phyloP scores from a whole-genome alignment of 1,284 basidiomycete species.

The Moesziomyces aphidis region DNA sequence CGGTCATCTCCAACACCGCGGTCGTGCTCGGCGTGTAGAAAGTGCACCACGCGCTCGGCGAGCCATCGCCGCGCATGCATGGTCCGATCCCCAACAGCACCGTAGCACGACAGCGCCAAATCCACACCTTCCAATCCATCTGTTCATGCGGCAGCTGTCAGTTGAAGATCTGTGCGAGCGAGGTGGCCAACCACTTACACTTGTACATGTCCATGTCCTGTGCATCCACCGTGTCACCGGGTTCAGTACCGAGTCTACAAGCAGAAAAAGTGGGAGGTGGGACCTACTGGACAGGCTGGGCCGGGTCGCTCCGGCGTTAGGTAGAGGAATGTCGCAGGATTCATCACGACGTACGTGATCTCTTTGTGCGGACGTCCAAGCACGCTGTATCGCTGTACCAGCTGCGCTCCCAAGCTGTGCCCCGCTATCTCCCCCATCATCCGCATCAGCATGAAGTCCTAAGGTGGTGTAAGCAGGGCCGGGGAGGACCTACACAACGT shows the following conservation, averaged over 20 bases:
- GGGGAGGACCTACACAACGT: constrained; percentile 31
- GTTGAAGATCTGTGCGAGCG: not conserved
- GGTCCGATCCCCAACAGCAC: not conserved
- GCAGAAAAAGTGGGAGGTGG: not conserved
- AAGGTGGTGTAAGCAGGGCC: not conserved
- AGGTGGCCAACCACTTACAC: constrained; percentile 17
- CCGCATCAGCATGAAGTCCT: not conserved
- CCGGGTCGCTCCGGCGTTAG: constrained; percentile 18
- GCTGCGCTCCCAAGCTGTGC: constrained; percentile 45
- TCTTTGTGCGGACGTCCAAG: constrained; percentile 8
- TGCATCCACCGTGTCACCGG: not conserved
- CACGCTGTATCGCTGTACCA: constrained; percentile 43
- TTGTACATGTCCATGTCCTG: constrained; percentile 50
- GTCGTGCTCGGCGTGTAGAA: constrained; percentile 33
- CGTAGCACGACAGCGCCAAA: constrained; percentile 9
- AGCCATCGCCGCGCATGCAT: constrained; percentile 7
- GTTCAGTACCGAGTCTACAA: not conserved
- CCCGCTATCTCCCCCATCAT: constrained; percentile 21
- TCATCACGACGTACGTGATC: constrained; percentile 28
- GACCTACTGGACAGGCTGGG: constrained; percentile 13
- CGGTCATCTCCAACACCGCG: constrained; percentile 40
- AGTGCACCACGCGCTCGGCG: constrained; percentile 14
- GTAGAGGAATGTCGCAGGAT: constrained; percentile 44
- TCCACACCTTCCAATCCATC: constrained; percentile 33
- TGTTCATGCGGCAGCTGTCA: not conserved